Percentiles rank a stretch among this genome's conserved stretches.
Evolutionary conservation across 202 grass and related monocot genomes (phyloP).

Genomic region (Brachypodium distachyon): DNA sequence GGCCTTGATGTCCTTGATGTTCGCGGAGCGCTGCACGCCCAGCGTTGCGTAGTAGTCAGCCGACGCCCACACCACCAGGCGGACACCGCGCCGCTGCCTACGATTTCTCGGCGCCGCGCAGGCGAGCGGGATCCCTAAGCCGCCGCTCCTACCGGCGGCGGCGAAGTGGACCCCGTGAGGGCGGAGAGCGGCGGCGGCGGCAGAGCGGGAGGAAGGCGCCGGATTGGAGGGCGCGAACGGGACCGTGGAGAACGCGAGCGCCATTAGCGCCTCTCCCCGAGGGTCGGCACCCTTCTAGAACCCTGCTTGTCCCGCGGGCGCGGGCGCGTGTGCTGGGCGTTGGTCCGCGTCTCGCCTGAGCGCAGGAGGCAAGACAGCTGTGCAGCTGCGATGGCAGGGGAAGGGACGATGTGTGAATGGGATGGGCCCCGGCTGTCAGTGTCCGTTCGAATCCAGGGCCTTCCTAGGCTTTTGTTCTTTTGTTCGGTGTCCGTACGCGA

Average conservation of each 20-base stretch:
- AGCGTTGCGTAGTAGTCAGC: conserved; percentile 87
- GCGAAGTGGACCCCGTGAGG: conserved; percentile 23
- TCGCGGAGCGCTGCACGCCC: conserved; percentile 70
- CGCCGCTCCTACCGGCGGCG: conserved; percentile 19
- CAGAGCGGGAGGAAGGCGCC: conserved; percentile 7
- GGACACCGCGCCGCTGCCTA: conserved; percentile 27
- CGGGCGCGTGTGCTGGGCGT: background rate
- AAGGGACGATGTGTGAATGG: background rate
- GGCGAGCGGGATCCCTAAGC: conserved; percentile 26
- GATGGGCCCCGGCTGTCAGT: conserved; percentile 12
- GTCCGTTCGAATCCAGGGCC: background rate
- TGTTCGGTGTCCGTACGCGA: no score
- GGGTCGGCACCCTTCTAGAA: background rate
- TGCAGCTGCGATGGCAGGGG: conserved; percentile 20
- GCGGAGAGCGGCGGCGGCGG: conserved; percentile 9
- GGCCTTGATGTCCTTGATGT: conserved; percentile 85
- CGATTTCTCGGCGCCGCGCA: conserved; percentile 29
- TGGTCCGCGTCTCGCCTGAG: conserved; percentile 4
- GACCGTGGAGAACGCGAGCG: conserved; percentile 50
- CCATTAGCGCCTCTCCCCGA: conserved; percentile 35
- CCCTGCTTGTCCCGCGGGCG: background rate
- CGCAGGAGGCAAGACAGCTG: background rate
- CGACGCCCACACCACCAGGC: conserved; percentile 42
- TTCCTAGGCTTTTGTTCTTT: no score
- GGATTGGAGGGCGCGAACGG: conserved; percentile 47